Conservation (phyloP, 768 basidiomycete genomes). For the Hirschioporus abietinus region DNA sequence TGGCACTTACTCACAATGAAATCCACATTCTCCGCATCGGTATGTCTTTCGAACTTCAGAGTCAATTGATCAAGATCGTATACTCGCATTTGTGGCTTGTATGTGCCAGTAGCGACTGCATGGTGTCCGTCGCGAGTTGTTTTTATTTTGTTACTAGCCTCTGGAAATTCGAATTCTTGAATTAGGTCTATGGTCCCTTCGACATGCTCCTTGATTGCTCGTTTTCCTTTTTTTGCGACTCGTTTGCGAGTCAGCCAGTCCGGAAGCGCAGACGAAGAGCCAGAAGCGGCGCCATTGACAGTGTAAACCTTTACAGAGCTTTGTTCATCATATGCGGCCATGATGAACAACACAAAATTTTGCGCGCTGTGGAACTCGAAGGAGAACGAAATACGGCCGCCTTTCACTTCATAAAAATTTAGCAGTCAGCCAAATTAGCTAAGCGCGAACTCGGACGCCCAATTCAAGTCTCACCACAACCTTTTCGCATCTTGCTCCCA, state of each 20-base stretch:
- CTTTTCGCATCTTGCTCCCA: conserved; percentile 12
- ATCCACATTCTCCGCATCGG: conserved; percentile 96
- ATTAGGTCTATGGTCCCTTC: conserved; percentile 87
- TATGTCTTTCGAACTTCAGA: conserved; percentile 92
- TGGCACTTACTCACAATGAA: conserved; percentile 80
- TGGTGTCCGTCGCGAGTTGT: conserved; percentile 90
- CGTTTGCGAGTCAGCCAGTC: conserved; percentile 87
- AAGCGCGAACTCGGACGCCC: neutral
- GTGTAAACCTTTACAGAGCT: conserved; percentile 82
- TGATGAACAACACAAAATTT: conserved; percentile 7
- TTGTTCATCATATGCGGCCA: conserved; percentile 27
- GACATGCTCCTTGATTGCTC: conserved; percentile 59
- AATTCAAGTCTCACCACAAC: neutral
- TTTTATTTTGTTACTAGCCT: conserved; percentile 88
- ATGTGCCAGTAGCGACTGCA: conserved; percentile 91
- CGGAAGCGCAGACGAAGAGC: conserved; percentile 87
- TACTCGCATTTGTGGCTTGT: conserved; percentile 95
- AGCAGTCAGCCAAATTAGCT: conserved; percentile 1
- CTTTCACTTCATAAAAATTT: neutral
- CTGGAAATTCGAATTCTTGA: conserved; percentile 96
- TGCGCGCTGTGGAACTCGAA: neutral
- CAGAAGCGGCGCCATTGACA: conserved; percentile 86
- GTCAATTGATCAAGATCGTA: conserved; percentile 93
- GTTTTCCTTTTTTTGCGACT: conserved; percentile 56
- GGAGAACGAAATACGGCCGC: neutral